phyloP scores from a whole-genome alignment of 495 filamentous ascomycete species.

The Xylaria palmicola region DNA sequence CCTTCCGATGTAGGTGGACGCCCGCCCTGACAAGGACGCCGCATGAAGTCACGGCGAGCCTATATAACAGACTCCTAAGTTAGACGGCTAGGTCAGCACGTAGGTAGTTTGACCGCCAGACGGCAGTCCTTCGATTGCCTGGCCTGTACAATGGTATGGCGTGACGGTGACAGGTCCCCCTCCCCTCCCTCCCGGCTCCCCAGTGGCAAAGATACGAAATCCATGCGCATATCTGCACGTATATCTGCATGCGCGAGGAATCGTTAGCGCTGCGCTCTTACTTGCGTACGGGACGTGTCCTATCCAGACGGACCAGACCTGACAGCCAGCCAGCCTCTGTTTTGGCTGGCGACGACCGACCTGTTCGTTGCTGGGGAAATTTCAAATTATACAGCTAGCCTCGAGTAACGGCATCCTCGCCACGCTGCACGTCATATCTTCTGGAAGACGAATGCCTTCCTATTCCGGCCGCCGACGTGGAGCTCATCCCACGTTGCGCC shows the following conservation, averaged over 20 bases:
- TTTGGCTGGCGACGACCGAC: too few species aligned
- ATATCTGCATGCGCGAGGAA: background rate
- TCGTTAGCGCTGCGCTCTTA: background rate
- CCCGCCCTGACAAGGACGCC: too few species aligned
- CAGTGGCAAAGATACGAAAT: background rate
- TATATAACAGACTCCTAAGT: too few species aligned
- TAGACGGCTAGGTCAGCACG: too few species aligned
- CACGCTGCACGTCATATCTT: slow-evolving; percentile 10
- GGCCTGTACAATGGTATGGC: background rate
- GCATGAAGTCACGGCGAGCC: too few species aligned
- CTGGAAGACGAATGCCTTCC: slow-evolving; percentile 1
- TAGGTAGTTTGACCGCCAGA: background rate
- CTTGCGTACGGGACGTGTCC: background rate
- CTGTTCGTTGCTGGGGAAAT: background rate
- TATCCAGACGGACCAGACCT: background rate
- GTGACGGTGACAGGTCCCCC: background rate
- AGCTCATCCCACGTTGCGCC: background rate
- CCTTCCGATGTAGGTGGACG: too few species aligned
- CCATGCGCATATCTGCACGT: too few species aligned
- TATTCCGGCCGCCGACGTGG: slow-evolving; percentile 2
- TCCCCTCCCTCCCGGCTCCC: too few species aligned
- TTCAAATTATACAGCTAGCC: background rate
- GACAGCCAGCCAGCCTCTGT: background rate
- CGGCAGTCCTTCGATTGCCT: background rate
- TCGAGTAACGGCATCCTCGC: slow-evolving; percentile 1